Percentiles rank a stretch among this genome's conserved stretches.
phyloP scores from a whole-genome alignment of 257 asterid genomes.

The Solanum corneliomulleri region DNA sequence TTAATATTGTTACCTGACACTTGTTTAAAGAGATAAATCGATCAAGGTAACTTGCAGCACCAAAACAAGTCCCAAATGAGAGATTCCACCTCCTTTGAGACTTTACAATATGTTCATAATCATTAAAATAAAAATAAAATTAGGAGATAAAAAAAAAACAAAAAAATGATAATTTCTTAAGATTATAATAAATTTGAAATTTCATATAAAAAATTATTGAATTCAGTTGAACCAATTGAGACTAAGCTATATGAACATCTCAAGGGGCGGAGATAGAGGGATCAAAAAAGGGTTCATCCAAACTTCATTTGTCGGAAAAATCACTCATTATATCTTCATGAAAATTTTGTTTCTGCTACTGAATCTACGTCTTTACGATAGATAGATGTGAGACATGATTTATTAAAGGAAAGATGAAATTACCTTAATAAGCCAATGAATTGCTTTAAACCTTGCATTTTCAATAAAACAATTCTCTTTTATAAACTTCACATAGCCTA shows the following conservation, averaged over 20 bases:
- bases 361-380: no score
- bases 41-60: conserved; percentile 61
- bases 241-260: background rate
- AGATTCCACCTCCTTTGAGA: conserved; percentile 42
- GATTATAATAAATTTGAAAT: background rate
- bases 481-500: conserved; percentile 15
- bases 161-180: no score
- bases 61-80: conserved; percentile 35
- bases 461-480: conserved; percentile 6
- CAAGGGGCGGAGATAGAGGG: background rate
- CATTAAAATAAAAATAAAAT: background rate
- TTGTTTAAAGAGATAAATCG: conserved; percentile 41
- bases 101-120: conserved; percentile 9
- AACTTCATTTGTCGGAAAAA: background rate
- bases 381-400: no score
- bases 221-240: background rate
- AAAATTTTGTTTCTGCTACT: no score
- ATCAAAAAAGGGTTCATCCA: background rate
- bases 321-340: background rate
- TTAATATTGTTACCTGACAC: conserved; percentile 30
- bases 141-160: background rate
- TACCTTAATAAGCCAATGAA: conserved; percentile 57
- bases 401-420: background rate
- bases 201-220: background rate
- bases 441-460: conserved; percentile 30